Evolutionary conservation across 139 green algal genomes (phyloP).

Genomic region (Pleodorina starrii): DNA sequence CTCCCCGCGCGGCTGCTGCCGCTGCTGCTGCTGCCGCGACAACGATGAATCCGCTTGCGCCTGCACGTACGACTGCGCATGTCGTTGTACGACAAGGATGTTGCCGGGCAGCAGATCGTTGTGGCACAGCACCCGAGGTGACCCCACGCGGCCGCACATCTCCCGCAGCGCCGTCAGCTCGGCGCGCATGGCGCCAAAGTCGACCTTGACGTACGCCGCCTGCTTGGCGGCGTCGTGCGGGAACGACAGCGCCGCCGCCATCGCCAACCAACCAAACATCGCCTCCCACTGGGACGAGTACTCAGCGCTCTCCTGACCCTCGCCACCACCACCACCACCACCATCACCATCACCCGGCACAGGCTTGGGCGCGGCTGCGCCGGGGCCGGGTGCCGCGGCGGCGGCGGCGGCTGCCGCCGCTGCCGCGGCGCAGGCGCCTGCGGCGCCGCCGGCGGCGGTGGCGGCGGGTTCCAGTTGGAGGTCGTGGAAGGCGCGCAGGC

Average conservation of each 20-base stretch:
- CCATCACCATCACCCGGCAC: too few species aligned
- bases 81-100: constrained; percentile 80
- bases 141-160: constrained; percentile 57
- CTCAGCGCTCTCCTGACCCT: too few species aligned
- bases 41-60: not conserved
- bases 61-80: not conserved
- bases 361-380: too few species aligned
- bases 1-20: not conserved
- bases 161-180: constrained; percentile 73
- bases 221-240: constrained; percentile 69
- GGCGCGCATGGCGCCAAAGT: constrained; percentile 53
- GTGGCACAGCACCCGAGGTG: constrained; percentile 86
- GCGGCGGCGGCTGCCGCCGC: not conserved
- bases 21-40: not conserved
- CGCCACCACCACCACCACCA: too few species aligned
- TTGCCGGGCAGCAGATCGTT: constrained; percentile 93
- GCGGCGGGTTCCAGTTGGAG: not conserved
- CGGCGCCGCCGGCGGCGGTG: not conserved
- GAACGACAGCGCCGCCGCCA: constrained; percentile 74
- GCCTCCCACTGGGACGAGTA: constrained; percentile 52
- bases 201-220: constrained; percentile 53
- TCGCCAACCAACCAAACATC: constrained; percentile 73
- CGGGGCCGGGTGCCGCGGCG: too few species aligned
- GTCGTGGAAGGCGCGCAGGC: constrained; percentile 73
- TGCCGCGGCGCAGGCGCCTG: not conserved